Conservation (phyloP, 73 alveolate genomes). For the Blepharisma japonicum region DNA sequence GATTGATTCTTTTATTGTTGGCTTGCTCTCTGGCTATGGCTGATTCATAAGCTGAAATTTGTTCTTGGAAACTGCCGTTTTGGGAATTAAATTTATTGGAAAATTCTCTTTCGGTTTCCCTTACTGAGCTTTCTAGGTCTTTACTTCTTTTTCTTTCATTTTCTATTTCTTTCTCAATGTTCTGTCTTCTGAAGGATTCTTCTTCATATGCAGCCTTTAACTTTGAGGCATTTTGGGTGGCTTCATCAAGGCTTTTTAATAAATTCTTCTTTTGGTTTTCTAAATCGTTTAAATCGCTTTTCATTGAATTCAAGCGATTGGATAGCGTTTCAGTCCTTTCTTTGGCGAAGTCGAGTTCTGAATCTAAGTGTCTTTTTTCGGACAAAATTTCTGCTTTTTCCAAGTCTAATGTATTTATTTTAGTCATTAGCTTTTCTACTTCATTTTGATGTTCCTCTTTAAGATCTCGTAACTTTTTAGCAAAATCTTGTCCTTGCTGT, state of each 20-base stretch:
- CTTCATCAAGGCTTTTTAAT: not conserved
- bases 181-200: not conserved
- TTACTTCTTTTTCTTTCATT: not conserved
- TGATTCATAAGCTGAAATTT: slow-evolving; percentile 3
- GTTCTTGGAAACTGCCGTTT: slow-evolving; percentile 4
- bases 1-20: not conserved
- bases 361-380: not conserved
- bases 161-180: not conserved
- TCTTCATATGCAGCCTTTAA: not conserved
- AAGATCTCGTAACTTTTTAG: not conserved
- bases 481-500: not conserved
- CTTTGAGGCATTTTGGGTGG: not conserved
- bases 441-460: not conserved
- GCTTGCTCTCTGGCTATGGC: slow-evolving; percentile 12
- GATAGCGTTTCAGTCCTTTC: not conserved
- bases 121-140: not conserved
- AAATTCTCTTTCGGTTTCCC: not conserved
- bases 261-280: not conserved
- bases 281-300: not conserved
- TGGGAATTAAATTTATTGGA: not conserved
- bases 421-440: not conserved
- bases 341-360: not conserved
- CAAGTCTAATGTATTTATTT: not conserved
- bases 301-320: not conserved
- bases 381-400: not conserved